phyloP scores from a whole-genome alignment of 148 eudicot genomes.

The Chenopodium quinoa region DNA sequence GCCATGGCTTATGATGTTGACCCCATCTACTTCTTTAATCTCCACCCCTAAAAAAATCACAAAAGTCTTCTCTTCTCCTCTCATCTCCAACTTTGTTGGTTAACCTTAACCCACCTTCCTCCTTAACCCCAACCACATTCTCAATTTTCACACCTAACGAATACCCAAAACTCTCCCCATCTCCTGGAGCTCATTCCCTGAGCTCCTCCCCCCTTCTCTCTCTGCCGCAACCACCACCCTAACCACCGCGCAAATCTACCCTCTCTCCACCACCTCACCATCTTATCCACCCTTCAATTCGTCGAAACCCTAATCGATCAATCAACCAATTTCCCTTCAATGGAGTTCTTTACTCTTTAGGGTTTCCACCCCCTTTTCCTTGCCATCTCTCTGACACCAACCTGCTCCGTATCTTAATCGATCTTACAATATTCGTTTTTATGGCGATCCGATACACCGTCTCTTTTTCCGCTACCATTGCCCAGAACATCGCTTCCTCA shows the following conservation, averaged over 20 bases:
- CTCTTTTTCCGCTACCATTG: conserved; percentile 56
- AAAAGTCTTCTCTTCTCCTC: no score
- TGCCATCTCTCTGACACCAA: conserved; percentile 16
- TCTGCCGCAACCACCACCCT: not conserved
- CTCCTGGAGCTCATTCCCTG: not conserved
- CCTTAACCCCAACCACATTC: no score
- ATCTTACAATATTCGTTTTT: conserved; percentile 15
- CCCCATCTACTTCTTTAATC: no score
- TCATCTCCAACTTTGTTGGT: no score
- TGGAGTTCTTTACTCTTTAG: conserved; percentile 40
- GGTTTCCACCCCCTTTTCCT: conserved; percentile 8
- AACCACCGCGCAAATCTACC: not conserved
- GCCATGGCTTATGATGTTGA: no score
- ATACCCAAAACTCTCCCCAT: not conserved
- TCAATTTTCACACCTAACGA: not conserved
- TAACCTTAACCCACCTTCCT: no score
- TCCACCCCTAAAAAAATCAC: no score
- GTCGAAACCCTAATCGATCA: conserved; percentile 27
- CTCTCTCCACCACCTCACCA: not conserved
- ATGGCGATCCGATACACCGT: conserved; percentile 86
- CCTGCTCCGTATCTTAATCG: conserved; percentile 41
- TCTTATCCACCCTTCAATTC: conserved; percentile 40
- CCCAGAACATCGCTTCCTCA: conserved; percentile 52
- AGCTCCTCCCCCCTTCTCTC: not conserved
- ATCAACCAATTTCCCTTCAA: conserved; percentile 24